Percentiles rank a stretch among this genome's conserved stretches.
Evolutionary conservation across 768 basidiomycete genomes (phyloP).

Genomic region (Xanthoconium purpureum): DNA sequence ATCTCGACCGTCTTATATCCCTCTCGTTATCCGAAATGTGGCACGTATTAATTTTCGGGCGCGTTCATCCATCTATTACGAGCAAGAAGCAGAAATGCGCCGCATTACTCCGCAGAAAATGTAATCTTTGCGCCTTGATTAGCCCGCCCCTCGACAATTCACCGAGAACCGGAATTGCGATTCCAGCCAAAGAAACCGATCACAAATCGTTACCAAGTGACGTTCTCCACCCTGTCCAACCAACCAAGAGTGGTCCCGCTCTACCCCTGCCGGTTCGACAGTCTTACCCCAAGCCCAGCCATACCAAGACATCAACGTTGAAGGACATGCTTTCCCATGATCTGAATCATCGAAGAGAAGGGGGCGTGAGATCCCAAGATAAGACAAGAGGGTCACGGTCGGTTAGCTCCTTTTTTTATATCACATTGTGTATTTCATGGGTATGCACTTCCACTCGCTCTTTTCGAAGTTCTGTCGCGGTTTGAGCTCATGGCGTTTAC

Average conservation of each 20-base stretch:
- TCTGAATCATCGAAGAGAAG: constrained; percentile 38
- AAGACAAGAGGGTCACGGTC: constrained; percentile 29
- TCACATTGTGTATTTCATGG: no score
- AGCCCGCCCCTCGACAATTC: background rate
- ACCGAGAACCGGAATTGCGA: background rate
- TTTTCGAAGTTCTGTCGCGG: no score
- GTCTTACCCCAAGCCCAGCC: constrained; percentile 38
- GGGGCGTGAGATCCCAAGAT: constrained; percentile 20
- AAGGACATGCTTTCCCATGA: constrained; percentile 65
- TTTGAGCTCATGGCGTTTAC: background rate
- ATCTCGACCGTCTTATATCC: constrained; percentile 17
- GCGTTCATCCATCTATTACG: constrained; percentile 31
- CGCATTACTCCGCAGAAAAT: constrained; percentile 9
- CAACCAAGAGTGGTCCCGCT: background rate
- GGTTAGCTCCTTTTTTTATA: constrained; percentile 51
- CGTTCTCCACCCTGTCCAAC: background rate
- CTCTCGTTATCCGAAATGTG: constrained; percentile 53
- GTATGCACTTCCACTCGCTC: background rate
- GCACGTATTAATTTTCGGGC: constrained; percentile 44
- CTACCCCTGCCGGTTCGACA: constrained; percentile 20
- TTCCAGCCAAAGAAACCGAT: background rate
- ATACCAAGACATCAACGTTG: constrained; percentile 42
- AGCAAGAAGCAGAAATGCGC: constrained; percentile 18
- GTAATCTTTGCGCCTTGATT: constrained; percentile 18
- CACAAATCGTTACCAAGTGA: background rate